Evolutionary conservation across 148 eudicot species (phyloP).

Genomic region (Chenopodium formosanum): DNA sequence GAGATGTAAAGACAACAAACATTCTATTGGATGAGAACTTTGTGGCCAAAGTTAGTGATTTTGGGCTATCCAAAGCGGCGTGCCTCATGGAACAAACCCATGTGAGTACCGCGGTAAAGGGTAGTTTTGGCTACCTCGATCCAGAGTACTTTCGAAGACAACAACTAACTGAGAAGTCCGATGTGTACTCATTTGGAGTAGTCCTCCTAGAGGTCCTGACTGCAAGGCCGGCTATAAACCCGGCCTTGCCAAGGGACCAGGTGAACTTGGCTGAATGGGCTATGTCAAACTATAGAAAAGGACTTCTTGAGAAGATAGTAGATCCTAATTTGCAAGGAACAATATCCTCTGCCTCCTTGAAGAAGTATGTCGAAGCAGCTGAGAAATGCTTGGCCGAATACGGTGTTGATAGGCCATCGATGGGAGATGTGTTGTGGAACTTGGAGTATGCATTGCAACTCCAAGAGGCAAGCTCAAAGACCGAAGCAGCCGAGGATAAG

Average conservation of each 20-base stretch:
- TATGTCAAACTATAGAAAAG: constrained; percentile 49
- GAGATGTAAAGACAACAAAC: constrained; percentile 69
- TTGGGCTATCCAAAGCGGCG: constrained; percentile 58
- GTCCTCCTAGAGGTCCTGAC: constrained; percentile 56
- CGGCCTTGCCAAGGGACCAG: constrained; percentile 51
- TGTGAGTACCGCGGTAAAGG: constrained; percentile 66
- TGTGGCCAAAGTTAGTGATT: constrained; percentile 66
- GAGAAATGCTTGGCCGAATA: constrained; percentile 68
- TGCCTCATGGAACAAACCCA: constrained; percentile 59
- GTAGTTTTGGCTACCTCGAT: constrained; percentile 64
- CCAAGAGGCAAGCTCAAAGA: constrained; percentile 46
- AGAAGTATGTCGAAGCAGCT: constrained; percentile 56
- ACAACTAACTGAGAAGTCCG: constrained; percentile 63
- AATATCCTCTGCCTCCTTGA: constrained; percentile 38
- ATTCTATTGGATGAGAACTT: constrained; percentile 58
- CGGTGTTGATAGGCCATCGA: constrained; percentile 65
- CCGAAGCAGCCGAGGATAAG: constrained; percentile 36
- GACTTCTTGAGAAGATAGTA: constrained; percentile 40
- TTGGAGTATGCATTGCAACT: constrained; percentile 65
- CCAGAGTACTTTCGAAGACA: constrained; percentile 66
- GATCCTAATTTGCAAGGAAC: constrained; percentile 50
- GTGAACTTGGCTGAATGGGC: constrained; percentile 79
- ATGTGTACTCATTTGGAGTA: constrained; percentile 67
- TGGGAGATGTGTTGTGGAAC: constrained; percentile 74
- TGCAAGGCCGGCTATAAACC: constrained; percentile 63